These are phyloP conservation scores for Acacia melanoxylon DNA, from an alignment of 306 rosid genomes.

Conservation along the genomic window DNA sequence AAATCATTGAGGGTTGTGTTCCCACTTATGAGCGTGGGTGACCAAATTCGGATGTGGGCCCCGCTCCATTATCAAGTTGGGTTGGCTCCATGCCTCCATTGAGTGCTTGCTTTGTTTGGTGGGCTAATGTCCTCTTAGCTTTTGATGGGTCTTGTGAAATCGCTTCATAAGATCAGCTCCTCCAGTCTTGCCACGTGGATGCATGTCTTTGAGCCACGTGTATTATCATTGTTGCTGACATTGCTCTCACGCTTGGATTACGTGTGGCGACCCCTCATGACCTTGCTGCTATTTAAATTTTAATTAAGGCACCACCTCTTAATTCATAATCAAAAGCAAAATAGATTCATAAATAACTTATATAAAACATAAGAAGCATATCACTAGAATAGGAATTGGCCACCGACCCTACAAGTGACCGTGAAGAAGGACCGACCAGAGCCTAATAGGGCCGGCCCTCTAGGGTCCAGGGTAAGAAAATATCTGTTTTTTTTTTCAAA, in stretches of 20 bases:
- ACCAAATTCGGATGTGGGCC: conserved; percentile 39
- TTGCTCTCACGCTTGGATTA: conserved; percentile 51
- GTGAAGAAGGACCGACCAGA: no score
- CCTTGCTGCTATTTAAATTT: neutral
- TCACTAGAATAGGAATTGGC: no score
- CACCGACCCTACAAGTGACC: no score
- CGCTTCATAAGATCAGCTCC: neutral
- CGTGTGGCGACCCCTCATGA: conserved; percentile 32
- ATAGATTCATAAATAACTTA: no score
- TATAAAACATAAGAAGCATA: no score
- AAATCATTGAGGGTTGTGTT: neutral
- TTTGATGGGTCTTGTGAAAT: conserved; percentile 27
- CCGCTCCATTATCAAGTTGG: conserved; percentile 7
- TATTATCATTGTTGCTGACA: conserved; percentile 39
- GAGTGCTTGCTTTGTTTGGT: conserved; percentile 43
- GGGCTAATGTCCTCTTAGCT: conserved; percentile 28
- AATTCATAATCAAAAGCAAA: no score
- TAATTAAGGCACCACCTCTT: no score
- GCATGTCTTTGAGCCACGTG: neutral
- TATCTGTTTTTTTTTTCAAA: no score
- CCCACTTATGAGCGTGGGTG: conserved; percentile 42
- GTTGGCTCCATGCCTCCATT: conserved; percentile 43
- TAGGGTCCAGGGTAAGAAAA: no score
- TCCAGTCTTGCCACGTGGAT: conserved; percentile 35
- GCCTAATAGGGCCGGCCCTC: no score